Conservation (phyloP, 441 rosid species). For the Jatropha podagrica region DNA sequence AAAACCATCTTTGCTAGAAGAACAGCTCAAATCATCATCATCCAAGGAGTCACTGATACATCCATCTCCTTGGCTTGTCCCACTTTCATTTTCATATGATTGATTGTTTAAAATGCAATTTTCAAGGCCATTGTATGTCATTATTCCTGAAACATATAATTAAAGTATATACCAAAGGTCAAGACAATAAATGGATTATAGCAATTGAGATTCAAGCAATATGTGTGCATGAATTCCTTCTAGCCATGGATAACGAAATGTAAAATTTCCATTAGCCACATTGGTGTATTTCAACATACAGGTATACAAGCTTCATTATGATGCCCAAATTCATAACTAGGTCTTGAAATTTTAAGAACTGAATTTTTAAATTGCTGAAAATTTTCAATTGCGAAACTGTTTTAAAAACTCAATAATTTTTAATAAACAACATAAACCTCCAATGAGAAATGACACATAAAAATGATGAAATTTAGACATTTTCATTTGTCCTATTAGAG, state of each 20-base stretch:
- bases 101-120: conserved; percentile 80
- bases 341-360: too few species aligned
- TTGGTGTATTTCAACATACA: neutral
- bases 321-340: too few species aligned
- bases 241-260: neutral
- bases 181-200: neutral
- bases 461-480: neutral
- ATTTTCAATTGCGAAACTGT: too few species aligned
- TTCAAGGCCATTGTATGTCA: conserved; percentile 84
- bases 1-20: conserved; percentile 85
- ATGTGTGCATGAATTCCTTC: neutral
- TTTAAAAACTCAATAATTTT: neutral
- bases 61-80: conserved; percentile 82
- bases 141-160: conserved; percentile 49
- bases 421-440: neutral
- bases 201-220: neutral
- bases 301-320: neutral
- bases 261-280: neutral
- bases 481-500: neutral
- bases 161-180: neutral
- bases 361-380: neutral
- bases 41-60: conserved; percentile 75
- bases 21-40: conserved; percentile 83
- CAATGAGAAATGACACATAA: neutral
- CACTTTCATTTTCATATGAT: conserved; percentile 78